Base-by-base conservation (phyloP, 2,329 filamentous ascomycete species). In the Paecilomyces variotii region DNA sequence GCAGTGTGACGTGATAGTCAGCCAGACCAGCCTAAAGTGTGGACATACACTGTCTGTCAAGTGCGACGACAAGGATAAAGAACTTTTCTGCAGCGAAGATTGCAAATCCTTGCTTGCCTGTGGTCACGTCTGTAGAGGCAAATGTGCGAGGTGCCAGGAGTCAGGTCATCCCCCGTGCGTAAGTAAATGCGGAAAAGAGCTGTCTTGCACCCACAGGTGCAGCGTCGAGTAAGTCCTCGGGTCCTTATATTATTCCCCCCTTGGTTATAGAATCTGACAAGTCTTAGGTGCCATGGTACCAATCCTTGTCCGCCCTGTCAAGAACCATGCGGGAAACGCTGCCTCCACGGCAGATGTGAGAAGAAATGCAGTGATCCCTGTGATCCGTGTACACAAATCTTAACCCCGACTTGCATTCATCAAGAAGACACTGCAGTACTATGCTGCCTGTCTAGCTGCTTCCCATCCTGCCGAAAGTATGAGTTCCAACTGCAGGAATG, bases 141-240 rank as follows among this genome's bases (percentile, higher is more conserved):
- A 59, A 55, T 62, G 63, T 28, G 34, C 45, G 11, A 50, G 56
- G n/a, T 60, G 61, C 51, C 19, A 12, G 35, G 53, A 34, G 26
- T 26, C 58, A 30, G 54, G 52, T 2, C 57, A 62, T 59, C 53
- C 28, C 14, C 14, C 50, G 28, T 61, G 58, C 60, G 34, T 39
- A 45, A 30, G 57, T 34, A 55, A 55, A 35, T 67, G 64, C 53
- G 56, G 52, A 3, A 50, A 56, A 32, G 45, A 55, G 24, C 57
- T 68, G 6, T 7, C 28, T 4, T 68, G 65, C 55, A 53, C 58
- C 24, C 65, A 67, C 49, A 39, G 4, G 2, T 67, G 65, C 58
- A 57, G 58, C 52, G 55, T 56, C 12, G 55, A 53, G 54, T 67
- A 58, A 59, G 57, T 57, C 45, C 14, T 30, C 7, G 4, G 9